phyloP scores from a whole-genome alignment of 768 basidiomycete genomes.

The Amanita inopinata region DNA sequence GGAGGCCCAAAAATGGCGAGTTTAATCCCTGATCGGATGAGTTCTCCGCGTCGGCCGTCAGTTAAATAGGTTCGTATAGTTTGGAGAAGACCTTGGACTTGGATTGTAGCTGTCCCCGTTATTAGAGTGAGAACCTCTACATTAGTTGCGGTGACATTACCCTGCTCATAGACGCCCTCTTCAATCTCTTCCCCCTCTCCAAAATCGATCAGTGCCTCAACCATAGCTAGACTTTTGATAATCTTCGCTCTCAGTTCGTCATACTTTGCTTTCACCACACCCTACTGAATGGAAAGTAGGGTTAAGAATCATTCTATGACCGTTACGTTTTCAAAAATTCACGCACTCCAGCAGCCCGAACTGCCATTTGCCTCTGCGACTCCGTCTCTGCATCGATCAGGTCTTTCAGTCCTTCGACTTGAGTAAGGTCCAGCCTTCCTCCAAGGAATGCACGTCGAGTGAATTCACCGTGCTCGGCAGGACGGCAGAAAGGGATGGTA shows the following conservation, averaged over 20 bases:
- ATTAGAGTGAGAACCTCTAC: constrained; percentile 2
- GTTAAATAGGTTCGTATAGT: constrained; percentile 48
- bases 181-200: constrained; percentile 89
- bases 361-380: constrained; percentile 63
- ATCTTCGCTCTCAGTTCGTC: constrained; percentile 56
- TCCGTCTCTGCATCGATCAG: constrained; percentile 87
- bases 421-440: constrained; percentile 77
- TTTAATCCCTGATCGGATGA: constrained; percentile 72
- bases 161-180: constrained; percentile 66
- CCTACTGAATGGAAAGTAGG: constrained; percentile 32
- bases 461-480: constrained; percentile 84
- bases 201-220: constrained; percentile 90
- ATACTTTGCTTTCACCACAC: constrained; percentile 47
- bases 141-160: constrained; percentile 26
- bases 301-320: neutral
- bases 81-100: constrained; percentile 37
- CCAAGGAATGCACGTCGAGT: constrained; percentile 75
- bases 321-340: constrained; percentile 1
- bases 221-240: constrained; percentile 62
- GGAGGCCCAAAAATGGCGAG: constrained; percentile 89
- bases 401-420: constrained; percentile 83
- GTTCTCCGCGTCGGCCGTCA: constrained; percentile 73
- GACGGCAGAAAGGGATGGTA: constrained; percentile 52
- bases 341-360: constrained; percentile 59
- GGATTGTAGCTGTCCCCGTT: constrained; percentile 36